phyloP scores from a whole-genome alignment of 1,139 yeast genomes.

The Debaryomyces nepalensis region DNA sequence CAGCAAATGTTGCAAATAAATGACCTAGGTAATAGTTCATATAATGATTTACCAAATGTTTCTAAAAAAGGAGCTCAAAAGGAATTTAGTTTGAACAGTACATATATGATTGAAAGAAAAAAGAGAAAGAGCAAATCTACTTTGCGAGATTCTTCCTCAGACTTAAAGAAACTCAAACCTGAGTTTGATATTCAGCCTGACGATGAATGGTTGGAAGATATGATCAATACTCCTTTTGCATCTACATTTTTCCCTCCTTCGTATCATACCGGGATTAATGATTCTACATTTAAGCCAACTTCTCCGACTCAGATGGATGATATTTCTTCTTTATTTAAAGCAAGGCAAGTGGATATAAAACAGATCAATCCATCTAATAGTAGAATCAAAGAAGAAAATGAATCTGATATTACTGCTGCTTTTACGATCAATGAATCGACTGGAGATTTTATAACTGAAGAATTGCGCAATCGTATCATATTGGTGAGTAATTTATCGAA shows the following conservation, averaged over 20 bases:
- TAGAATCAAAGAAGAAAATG: conserved; percentile 8
- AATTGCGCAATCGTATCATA: conserved; percentile 58
- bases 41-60: background rate
- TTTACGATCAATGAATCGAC: conserved; percentile 17
- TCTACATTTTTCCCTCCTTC: conserved; percentile 49
- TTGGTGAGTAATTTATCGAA: conserved; percentile 52
- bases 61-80: conserved; percentile 26
- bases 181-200: conserved; percentile 10
- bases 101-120: conserved; percentile 4
- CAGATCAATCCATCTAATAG: conserved; percentile 28
- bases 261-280: conserved; percentile 64
- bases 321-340: conserved; percentile 58
- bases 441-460: conserved; percentile 46
- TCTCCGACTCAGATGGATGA: conserved; percentile 25
- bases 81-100: conserved; percentile 10
- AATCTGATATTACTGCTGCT: conserved; percentile 11
- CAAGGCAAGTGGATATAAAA: conserved; percentile 62
- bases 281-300: conserved; percentile 30
- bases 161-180: background rate
- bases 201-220: conserved; percentile 71
- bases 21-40: conserved; percentile 27
- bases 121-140: conserved; percentile 1
- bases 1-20: conserved; percentile 29
- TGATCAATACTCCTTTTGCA: conserved; percentile 66
- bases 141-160: background rate